Percentiles rank a stretch among this genome's conserved stretches.
Evolutionary conservation across 805 yeast species (phyloP).

Genomic region (Starmerella apis): DNA sequence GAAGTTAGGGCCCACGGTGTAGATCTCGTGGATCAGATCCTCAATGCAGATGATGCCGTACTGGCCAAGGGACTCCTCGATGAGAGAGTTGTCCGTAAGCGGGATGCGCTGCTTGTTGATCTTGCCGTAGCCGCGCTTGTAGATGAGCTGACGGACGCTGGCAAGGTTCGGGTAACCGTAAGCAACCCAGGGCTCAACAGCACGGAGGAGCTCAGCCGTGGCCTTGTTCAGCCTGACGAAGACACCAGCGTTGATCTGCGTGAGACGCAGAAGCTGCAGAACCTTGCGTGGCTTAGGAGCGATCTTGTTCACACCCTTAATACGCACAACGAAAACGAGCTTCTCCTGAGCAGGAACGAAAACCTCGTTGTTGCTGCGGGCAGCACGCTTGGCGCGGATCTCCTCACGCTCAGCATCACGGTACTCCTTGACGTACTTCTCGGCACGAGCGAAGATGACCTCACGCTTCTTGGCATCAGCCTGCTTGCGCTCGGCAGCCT

Average conservation of each 20-base stretch:
- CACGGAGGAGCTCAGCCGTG: slow-evolving; percentile 79
- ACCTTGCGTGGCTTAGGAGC: slow-evolving; percentile 99
- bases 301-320: slow-evolving; percentile 98
- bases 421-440: slow-evolving; percentile 94
- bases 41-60: slow-evolving; percentile 86
- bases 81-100: slow-evolving; percentile 74
- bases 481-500: slow-evolving; percentile 36
- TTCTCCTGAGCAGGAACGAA: slow-evolving; percentile 90
- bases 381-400: slow-evolving; percentile 73
- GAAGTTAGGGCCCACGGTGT: slow-evolving; percentile 96
- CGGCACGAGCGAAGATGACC: slow-evolving; percentile 84
- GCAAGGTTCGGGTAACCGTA: slow-evolving; percentile 95
- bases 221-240: slow-evolving; percentile 94
- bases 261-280: slow-evolving; percentile 77
- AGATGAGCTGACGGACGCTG: slow-evolving; percentile 81
- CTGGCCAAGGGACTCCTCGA: slow-evolving; percentile 81
- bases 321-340: slow-evolving; percentile 92
- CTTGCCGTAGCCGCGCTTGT: slow-evolving; percentile 98
- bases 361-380: slow-evolving; percentile 85
- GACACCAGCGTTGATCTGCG: slow-evolving; percentile 90
- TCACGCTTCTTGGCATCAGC: slow-evolving; percentile 30
- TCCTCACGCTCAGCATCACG: slow-evolving; percentile 79
- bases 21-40: slow-evolving; percentile 92
- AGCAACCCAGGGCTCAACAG: slow-evolving; percentile 93
- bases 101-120: slow-evolving; percentile 91